A percentile compares a stretch with the other conserved stretches of the same genome.
Conservation (phyloP, 2,329 filamentous ascomycete genomes). For the Waltergamsia citrina region DNA sequence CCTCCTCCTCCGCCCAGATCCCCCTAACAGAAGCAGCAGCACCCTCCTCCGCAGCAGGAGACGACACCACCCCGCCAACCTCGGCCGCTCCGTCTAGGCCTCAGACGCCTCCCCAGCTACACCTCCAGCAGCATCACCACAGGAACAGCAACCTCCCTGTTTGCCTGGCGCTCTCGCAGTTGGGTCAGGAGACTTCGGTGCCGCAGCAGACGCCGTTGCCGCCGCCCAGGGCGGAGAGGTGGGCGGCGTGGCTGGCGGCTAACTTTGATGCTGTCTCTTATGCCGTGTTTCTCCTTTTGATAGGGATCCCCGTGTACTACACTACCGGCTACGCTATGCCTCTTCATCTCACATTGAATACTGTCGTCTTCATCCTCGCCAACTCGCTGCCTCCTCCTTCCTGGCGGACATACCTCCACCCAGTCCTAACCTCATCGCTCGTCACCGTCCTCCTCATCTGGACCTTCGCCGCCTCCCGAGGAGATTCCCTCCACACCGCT, state of each 20-base stretch:
- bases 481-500: constrained; percentile 27
- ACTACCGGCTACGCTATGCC: constrained; percentile 40
- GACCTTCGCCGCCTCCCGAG: constrained; percentile 35
- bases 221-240: constrained; percentile 34
- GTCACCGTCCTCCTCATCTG: constrained; percentile 43
- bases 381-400: constrained; percentile 32
- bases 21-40: constrained; percentile 22
- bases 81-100: constrained; percentile 15
- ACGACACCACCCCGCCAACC: background rate
- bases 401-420: constrained; percentile 45
- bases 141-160: background rate
- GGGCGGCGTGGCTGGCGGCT: constrained; percentile 35
- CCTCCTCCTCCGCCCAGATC: constrained; percentile 29
- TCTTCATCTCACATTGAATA: constrained; percentile 32
- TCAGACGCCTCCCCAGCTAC: constrained; percentile 14
- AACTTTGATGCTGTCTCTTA: constrained; percentile 39
- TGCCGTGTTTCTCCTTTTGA: constrained; percentile 31
- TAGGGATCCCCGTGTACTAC: constrained; percentile 48
- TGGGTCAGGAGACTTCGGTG: constrained; percentile 10
- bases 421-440: constrained; percentile 45
- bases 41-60: constrained; percentile 9
- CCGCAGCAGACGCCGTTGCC: constrained; percentile 29
- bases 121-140: constrained; percentile 16
- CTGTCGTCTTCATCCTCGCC: constrained; percentile 42
- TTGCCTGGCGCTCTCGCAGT: constrained; percentile 8